Percentiles rank a stretch among this genome's conserved stretches.
Conservation (phyloP, 2,329 filamentous ascomycete genomes). For the Colletotrichum nymphaeae region DNA sequence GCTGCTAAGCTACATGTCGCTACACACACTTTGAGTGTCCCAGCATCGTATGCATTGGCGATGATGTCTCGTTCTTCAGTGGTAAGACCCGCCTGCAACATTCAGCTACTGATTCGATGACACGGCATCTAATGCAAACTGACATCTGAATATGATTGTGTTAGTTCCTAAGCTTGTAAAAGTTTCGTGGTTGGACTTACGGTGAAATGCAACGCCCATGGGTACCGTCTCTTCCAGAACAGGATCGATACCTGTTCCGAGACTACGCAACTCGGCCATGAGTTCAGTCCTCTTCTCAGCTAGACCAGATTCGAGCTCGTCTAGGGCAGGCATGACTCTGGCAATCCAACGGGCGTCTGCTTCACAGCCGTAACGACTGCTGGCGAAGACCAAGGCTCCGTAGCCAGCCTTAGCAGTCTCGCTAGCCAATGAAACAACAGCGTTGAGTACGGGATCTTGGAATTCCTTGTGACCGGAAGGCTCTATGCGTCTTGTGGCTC, state of each 20-base stretch:
- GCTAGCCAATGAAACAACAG: conserved; percentile 75
- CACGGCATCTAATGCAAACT: conserved; percentile 15
- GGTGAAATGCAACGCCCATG: conserved; percentile 79
- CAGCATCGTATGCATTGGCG: conserved; percentile 76
- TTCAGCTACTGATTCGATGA: conserved; percentile 37
- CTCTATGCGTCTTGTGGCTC: conserved; percentile 61
- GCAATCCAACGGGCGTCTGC: conserved; percentile 75
- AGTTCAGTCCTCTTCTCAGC: conserved; percentile 72
- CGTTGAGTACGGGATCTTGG: conserved; percentile 73
- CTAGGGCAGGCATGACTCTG: conserved; percentile 68
- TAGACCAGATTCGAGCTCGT: conserved; percentile 58
- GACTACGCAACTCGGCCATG: conserved; percentile 72
- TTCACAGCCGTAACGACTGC: conserved; percentile 76
- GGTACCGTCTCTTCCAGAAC: conserved; percentile 72
- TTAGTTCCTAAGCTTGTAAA: background rate
- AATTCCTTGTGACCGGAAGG: conserved; percentile 71
- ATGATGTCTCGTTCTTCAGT: conserved; percentile 81
- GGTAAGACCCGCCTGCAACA: conserved; percentile 71
- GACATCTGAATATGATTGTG: conserved; percentile 47
- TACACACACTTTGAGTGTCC: conserved; percentile 76
- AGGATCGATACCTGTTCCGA: conserved; percentile 74
- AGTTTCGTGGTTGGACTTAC: conserved; percentile 51
- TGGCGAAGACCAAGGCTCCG: conserved; percentile 79
- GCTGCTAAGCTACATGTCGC: conserved; percentile 85
- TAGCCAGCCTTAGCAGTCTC: conserved; percentile 77